Evolutionary conservation across 2,329 filamentous ascomycete species (phyloP), one percentile per base, ranked within the genome.

Genomic region (Aspergillus sp.): DNA sequence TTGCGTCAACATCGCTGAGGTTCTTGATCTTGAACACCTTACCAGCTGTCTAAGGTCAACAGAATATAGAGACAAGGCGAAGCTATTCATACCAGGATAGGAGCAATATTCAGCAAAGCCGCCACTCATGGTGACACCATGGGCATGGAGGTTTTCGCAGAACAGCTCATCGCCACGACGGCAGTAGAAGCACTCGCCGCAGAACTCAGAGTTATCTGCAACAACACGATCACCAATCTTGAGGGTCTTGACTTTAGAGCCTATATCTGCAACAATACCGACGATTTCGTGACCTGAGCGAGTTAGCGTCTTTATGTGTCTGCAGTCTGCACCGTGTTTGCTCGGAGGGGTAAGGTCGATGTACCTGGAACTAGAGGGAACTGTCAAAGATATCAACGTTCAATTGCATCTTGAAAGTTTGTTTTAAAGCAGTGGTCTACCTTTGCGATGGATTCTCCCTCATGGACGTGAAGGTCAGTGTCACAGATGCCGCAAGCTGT

Each of bases 161-260:
- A 89, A 82, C 47, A 90, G 75, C 30, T 84, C 80, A 69, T 89
- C 82, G 52, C 87, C 86, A 56, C 86, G 83, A 62, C 85, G 83
- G 77, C 88, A 90, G 78, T 89, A 89, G 80, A 88, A 89, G 77
- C 88, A 90, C 73, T 87, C 83, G 49, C 83, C 84, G 73, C 88
- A 90, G 44, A 89, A 82, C 71, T 89, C 76, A 4, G 76, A 80
- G 68, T 77, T 77, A 62, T 77, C 75, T 8, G 75, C 85, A 57
- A 83, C 84, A 34, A 89, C 86, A 47, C 85, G 83, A 66, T 88
- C 85, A 54, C 86, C 86, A 55, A 89, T 68, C 50, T 80, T 67
- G 73, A 89, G 85, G 44, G 78, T 81, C 64, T 81, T 83, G 61
- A 88, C 85, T 63, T 84, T 80, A 60, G 79, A 79, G 48, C 83